phyloP scores from a whole-genome alignment of 2,329 filamentous ascomycete species.

The Cytospora leucostoma region DNA sequence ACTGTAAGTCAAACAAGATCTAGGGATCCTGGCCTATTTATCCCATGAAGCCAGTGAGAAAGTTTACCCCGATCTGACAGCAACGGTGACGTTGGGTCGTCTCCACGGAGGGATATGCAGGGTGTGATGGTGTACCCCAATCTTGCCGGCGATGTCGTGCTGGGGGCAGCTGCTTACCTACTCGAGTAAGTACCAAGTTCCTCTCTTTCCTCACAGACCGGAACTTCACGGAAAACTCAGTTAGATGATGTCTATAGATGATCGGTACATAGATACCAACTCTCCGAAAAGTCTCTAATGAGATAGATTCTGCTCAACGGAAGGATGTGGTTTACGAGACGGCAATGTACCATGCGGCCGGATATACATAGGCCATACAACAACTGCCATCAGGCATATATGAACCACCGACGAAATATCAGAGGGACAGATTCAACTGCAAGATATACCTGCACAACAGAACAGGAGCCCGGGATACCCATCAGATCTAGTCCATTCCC shows the following conservation, averaged over 20 bases:
- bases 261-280: neutral
- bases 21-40: neutral
- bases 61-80: neutral
- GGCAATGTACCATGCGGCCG: no score
- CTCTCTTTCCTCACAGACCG: neutral
- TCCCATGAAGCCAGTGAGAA: neutral
- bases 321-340: no score
- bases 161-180: neutral
- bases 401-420: neutral
- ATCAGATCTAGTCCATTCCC: neutral
- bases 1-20: neutral
- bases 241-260: neutral
- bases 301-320: no score
- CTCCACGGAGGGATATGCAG: neutral
- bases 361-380: no score
- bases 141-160: neutral
- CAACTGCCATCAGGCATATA: no score
- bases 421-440: neutral
- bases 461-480: neutral
- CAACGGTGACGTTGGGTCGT: neutral
- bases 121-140: neutral
- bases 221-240: neutral
- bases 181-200: neutral
- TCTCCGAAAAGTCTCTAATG: no score
- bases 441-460: neutral